These are phyloP conservation scores for Aspergillus jensenii DNA, from an alignment of 2,329 filamentous ascomycete species.

Conservation along the genomic window DNA sequence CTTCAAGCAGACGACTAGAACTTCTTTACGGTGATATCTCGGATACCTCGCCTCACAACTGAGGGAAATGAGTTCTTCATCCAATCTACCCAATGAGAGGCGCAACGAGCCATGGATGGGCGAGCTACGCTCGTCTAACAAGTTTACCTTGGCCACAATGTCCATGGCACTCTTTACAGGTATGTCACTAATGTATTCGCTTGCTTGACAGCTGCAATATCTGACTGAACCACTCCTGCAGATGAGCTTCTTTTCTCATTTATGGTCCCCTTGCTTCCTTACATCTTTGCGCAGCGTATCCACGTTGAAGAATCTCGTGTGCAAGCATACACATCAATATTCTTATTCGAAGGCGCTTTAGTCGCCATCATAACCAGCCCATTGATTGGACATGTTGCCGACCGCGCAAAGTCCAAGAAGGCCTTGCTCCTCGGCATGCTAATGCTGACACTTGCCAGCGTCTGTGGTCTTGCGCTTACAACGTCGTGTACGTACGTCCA, in stretches of 20 bases:
- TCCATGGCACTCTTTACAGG: no score
- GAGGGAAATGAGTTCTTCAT: no score
- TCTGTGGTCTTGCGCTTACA: not conserved
- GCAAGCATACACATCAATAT: not conserved
- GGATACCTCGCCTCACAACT: no score
- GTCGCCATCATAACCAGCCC: not conserved
- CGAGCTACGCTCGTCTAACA: no score
- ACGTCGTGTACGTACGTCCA: not conserved
- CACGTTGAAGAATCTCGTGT: not conserved
- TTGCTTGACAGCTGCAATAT: no score
- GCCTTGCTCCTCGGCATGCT: not conserved
- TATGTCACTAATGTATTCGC: no score
- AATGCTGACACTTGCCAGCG: not conserved
- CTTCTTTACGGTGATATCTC: no score
- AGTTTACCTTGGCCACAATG: no score
- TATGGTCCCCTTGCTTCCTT: not conserved
- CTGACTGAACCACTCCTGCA: not conserved
- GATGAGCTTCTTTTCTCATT: not conserved
- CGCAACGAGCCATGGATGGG: no score
- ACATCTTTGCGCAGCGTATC: not conserved
- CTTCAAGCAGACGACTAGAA: no score
- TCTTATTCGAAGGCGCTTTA: not conserved
- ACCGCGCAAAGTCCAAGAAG: not conserved
- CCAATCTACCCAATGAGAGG: no score
- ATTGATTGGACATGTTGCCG: not conserved